phyloP scores from a whole-genome alignment of 257 asterid species.

The Nicotiana obtusifolia region DNA sequence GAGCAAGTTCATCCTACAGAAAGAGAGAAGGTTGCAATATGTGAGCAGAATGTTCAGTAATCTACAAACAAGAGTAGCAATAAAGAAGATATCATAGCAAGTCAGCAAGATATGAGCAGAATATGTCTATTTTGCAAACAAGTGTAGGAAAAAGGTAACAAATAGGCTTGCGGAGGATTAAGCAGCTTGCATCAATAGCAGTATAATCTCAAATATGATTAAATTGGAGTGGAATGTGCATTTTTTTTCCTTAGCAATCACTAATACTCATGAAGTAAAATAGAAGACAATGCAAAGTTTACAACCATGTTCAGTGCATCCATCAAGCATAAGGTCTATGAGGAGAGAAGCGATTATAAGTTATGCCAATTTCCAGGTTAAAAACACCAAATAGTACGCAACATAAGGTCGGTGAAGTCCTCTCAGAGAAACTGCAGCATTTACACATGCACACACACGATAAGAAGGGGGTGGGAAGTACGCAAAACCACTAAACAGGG shows the following conservation, averaged over 20 bases:
- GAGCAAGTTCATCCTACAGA: slow-evolving; percentile 71
- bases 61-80: not conserved
- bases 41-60: not conserved
- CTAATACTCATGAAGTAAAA: not conserved
- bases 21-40: not conserved
- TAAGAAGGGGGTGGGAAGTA: not conserved
- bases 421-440: not conserved
- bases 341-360: not conserved
- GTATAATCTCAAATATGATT: not conserved
- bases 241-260: not conserved
- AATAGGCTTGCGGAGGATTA: not conserved
- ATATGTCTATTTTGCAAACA: not conserved
- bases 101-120: not conserved
- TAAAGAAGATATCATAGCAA: not conserved
- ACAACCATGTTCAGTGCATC: not conserved
- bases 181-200: not conserved
- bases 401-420: not conserved
- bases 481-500: not conserved
- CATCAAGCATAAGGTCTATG: not conserved
- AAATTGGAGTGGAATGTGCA: not conserved
- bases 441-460: not conserved
- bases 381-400: not conserved
- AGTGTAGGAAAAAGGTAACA: not conserved
- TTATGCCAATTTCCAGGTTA: not conserved
- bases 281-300: not conserved